A percentile compares a stretch with the other conserved stretches of the same genome.
Conservation (phyloP, 495 filamentous ascomycete species). For the Amorphotheca resinae region DNA sequence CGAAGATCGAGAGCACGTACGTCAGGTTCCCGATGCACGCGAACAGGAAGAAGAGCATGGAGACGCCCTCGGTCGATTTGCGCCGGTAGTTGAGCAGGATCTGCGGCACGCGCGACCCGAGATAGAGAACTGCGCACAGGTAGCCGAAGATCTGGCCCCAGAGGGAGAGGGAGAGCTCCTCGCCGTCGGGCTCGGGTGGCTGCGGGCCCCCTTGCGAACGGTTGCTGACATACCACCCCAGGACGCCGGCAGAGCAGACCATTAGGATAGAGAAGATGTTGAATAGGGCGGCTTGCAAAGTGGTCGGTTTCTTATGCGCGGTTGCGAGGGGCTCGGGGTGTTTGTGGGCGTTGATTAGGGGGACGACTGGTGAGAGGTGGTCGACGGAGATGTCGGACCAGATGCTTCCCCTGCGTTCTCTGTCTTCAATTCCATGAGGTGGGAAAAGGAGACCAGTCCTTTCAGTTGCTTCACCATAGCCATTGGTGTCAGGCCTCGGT, state of each 20-base stretch:
- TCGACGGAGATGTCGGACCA: conserved; percentile 37
- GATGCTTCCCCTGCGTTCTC: conserved; percentile 24
- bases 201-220: conserved; percentile 18
- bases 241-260: conserved; percentile 67
- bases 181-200: conserved; percentile 10
- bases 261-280: conserved; percentile 61
- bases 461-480: conserved; percentile 26
- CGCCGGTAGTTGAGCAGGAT: conserved; percentile 79
- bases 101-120: conserved; percentile 79
- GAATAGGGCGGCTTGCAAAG: conserved; percentile 49
- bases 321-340: conserved; percentile 3
- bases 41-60: conserved; percentile 89
- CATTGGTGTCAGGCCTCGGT: conserved; percentile 14
- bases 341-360: conserved; percentile 37
- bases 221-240: conserved; percentile 72
- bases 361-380: conserved; percentile 72
- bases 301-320: conserved; percentile 15
- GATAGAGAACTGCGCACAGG: conserved; percentile 74
- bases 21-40: conserved; percentile 90
- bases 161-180: conserved; percentile 48
- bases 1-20: conserved; percentile 84
- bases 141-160: conserved; percentile 82
- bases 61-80: conserved; percentile 83
- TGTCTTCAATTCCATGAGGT: not conserved
- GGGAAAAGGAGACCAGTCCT: conserved; percentile 27